Conservation (phyloP, 306 rosid genomes). For the Malus sieversii region DNA sequence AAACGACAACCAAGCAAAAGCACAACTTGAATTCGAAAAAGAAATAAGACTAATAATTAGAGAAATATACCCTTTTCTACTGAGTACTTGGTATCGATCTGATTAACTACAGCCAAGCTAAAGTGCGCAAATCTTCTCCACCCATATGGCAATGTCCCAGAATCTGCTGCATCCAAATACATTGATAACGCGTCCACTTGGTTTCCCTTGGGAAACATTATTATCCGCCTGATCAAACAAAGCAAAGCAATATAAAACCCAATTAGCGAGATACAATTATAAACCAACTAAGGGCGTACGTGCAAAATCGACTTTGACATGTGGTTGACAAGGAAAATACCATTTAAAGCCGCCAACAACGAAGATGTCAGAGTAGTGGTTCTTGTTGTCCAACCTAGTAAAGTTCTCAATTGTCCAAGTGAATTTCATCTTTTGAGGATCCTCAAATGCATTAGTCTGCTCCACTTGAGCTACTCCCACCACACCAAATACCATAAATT, state of each 20-base stretch:
- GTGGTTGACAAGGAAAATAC: constrained; percentile 8
- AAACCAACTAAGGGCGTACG: neutral
- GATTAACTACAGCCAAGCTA: constrained; percentile 64
- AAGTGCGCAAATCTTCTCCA: constrained; percentile 45
- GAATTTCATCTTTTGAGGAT: constrained; percentile 47
- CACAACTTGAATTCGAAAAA: neutral
- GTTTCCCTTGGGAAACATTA: constrained; percentile 78
- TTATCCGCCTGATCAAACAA: constrained; percentile 45
- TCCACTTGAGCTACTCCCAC: constrained; percentile 36
- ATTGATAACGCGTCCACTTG: constrained; percentile 54
- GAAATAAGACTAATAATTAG: neutral
- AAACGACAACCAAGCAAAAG: neutral
- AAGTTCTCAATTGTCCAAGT: constrained; percentile 60
- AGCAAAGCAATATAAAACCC: constrained; percentile 5
- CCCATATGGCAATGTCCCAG: constrained; percentile 30
- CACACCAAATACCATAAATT: constrained; percentile 5
- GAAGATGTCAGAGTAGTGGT: constrained; percentile 48
- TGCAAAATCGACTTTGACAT: neutral
- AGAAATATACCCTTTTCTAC: constrained; percentile 61
- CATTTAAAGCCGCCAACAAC: constrained; percentile 49
- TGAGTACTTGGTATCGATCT: constrained; percentile 54
- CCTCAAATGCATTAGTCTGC: constrained; percentile 30
- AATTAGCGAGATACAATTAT: neutral
- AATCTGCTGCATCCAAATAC: constrained; percentile 59
- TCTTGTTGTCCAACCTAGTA: constrained; percentile 40